phyloP scores from a whole-genome alignment of 768 basidiomycete genomes.

The Mycena leptocephala region DNA sequence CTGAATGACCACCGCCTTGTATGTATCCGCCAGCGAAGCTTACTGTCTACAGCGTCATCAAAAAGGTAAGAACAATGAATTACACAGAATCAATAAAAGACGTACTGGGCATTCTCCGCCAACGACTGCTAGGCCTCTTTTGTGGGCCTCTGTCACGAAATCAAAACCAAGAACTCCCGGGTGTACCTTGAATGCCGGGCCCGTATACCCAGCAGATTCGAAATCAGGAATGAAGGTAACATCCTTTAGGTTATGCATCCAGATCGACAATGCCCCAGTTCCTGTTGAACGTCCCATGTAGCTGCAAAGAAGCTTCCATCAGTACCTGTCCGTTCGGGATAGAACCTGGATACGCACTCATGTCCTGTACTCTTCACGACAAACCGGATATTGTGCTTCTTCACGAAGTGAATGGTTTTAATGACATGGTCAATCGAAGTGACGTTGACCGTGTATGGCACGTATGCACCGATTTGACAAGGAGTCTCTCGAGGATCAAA shows the following conservation, averaged over 20 bases:
- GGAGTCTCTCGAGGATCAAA: conserved; percentile 28
- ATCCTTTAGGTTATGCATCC: conserved; percentile 33
- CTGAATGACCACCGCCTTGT: conserved; percentile 46
- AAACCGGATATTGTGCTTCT: conserved; percentile 37
- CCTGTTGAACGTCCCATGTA: conserved; percentile 32
- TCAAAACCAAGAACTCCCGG: conserved; percentile 27
- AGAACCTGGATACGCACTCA: conserved; percentile 20
- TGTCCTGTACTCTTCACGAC: conserved; percentile 39
- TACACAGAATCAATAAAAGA: conserved; percentile 10
- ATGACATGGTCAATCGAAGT: not conserved
- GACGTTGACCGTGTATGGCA: conserved; percentile 34
- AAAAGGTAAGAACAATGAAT: conserved; percentile 9
- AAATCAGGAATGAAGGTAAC: conserved; percentile 19
- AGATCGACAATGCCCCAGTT: conserved; percentile 22
- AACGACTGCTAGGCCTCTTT: conserved; percentile 23
- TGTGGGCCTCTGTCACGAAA: conserved; percentile 23
- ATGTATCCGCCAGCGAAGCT: conserved; percentile 57
- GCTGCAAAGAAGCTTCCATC: conserved; percentile 18
- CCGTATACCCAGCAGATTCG: conserved; percentile 22
- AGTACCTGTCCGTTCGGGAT: not conserved
- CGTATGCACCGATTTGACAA: conserved; percentile 38
- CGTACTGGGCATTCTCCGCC: conserved; percentile 29
- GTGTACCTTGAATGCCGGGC: conserved; percentile 27
- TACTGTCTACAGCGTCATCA: conserved; percentile 44
- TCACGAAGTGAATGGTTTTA: conserved; percentile 32